Conservation (phyloP, 441 rosid genomes). For the Daphne laureola region DNA sequence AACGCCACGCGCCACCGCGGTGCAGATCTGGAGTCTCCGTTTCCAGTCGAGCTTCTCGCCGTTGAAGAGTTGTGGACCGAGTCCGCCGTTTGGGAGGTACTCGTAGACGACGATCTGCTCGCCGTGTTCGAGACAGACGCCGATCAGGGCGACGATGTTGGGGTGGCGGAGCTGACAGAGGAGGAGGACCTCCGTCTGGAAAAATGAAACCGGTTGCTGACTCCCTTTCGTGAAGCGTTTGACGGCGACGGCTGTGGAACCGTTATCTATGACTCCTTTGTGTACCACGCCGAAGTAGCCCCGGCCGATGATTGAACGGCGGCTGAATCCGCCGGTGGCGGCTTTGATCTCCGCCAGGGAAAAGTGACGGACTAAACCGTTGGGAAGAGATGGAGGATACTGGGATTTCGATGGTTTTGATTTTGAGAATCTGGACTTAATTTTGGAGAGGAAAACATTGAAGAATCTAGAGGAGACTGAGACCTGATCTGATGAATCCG, state of each 20-base stretch:
- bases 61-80: conserved; percentile 19
- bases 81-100: conserved; percentile 20
- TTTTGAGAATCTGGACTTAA: no score
- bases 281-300: not conserved
- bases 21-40: conserved; percentile 26
- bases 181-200: conserved; percentile 29
- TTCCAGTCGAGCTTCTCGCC: conserved; percentile 18
- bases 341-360: conserved; percentile 21
- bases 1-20: conserved; percentile 6
- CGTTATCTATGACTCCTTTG: conserved; percentile 17
- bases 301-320: conserved; percentile 18
- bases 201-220: conserved; percentile 21
- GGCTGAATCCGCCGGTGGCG: conserved; percentile 23
- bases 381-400: not conserved
- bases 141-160: conserved; percentile 29
- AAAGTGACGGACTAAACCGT: conserved; percentile 16
- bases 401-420: no score
- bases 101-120: conserved; percentile 28
- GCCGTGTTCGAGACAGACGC: conserved; percentile 23
- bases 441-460: no score
- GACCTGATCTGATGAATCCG: no score
- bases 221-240: not conserved
- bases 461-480: no score
- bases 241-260: not conserved
- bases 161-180: conserved; percentile 25